Conservation (phyloP, 2,329 filamentous ascomycete genomes). For the Drechslerella coelobrocha region DNA sequence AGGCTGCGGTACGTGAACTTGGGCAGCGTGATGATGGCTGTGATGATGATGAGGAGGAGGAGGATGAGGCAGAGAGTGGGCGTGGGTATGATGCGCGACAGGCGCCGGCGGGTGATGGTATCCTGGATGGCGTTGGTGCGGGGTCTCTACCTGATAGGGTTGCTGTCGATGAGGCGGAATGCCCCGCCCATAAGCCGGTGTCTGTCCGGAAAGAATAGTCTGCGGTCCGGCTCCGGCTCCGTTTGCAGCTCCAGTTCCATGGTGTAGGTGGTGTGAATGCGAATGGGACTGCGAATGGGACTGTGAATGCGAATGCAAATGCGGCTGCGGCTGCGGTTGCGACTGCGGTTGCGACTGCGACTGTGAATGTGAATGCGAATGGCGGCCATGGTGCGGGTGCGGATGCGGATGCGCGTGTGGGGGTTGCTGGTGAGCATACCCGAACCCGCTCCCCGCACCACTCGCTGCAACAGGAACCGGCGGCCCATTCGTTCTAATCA, state of each 20-base stretch:
- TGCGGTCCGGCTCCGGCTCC: conserved; percentile 25
- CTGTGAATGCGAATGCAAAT: conserved; percentile 53
- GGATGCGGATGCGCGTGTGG: conserved; percentile 56
- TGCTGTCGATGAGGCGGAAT: conserved; percentile 19
- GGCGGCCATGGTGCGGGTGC: conserved; percentile 59
- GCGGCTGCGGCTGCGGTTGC: conserved; percentile 44
- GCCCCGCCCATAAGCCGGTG: conserved; percentile 26
- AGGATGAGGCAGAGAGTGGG: conserved; percentile 7
- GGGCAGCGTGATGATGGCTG: conserved; percentile 11
- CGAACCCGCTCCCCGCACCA: conserved; percentile 64
- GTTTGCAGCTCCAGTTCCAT: too few species aligned
- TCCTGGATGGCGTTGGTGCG: conserved; percentile 3
- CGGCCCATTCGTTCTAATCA: conserved; percentile 66
- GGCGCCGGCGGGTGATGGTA: conserved; percentile 22
- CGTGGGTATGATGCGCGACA: conserved; percentile 18
- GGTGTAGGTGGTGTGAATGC: conserved; percentile 19
- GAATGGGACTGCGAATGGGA: conserved; percentile 41
- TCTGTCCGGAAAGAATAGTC: conserved; percentile 7
- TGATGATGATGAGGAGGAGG: conserved; percentile 32
- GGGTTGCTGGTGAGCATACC: conserved; percentile 61
- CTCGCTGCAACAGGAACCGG: conserved; percentile 64
- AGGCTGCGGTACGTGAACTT: conserved; percentile 23
- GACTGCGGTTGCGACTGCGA: conserved; percentile 50
- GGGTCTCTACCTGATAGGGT: conserved; percentile 15
- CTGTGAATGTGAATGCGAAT: conserved; percentile 56